phyloP scores from a whole-genome alignment of 768 basidiomycete species.

The Cystobasidium onofrii region DNA sequence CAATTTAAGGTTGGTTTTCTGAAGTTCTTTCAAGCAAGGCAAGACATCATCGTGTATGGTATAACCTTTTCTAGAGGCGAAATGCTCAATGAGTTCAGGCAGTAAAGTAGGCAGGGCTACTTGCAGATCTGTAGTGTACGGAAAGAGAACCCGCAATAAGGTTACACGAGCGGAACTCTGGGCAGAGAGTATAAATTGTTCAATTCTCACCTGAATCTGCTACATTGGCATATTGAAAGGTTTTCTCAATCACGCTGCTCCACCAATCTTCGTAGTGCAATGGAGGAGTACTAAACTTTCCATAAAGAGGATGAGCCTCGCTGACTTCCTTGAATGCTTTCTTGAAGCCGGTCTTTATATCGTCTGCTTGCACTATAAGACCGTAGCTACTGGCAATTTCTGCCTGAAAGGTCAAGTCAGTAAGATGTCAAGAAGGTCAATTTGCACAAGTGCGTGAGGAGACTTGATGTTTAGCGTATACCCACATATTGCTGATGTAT shows the following conservation, averaged over 20 bases:
- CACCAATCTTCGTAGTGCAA: slow-evolving; percentile 32
- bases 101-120: slow-evolving; percentile 21
- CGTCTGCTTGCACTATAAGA: slow-evolving; percentile 27
- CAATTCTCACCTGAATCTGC: slow-evolving; percentile 17
- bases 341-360: slow-evolving; percentile 20
- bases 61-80: slow-evolving; percentile 21
- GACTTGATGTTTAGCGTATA: too few relatives aligned
- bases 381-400: slow-evolving; percentile 18
- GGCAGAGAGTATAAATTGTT: too few relatives aligned
- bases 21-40: slow-evolving; percentile 5
- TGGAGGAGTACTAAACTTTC: slow-evolving; percentile 25
- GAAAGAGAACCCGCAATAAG: too few relatives aligned
- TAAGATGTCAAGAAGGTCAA: not conserved
- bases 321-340: not conserved
- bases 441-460: too few relatives aligned
- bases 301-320: slow-evolving; percentile 3
- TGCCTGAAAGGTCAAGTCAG: slow-evolving; percentile 9
- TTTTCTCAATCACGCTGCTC: slow-evolving; percentile 17
- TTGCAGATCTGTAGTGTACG: slow-evolving; percentile 12
- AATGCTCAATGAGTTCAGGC: slow-evolving; percentile 26
- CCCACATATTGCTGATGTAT: slow-evolving; percentile 32
- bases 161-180: too few relatives aligned
- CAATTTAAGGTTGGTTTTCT: not conserved
- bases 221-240: slow-evolving; percentile 22
- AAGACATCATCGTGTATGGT: slow-evolving; percentile 14